Evolutionary conservation across 345 rosid genomes (phyloP).

Genomic region (Mallotus nudiflorus): DNA sequence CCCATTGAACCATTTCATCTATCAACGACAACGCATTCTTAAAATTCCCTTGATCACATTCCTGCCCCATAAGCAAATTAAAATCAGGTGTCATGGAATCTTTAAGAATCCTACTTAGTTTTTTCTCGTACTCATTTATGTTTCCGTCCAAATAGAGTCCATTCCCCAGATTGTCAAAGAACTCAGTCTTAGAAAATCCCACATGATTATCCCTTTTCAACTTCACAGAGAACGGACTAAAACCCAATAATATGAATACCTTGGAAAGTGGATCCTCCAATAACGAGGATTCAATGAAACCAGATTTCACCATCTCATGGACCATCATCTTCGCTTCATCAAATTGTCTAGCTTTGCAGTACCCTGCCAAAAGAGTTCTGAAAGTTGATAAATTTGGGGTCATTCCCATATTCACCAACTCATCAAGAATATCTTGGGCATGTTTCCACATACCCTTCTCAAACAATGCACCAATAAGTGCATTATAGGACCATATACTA

Average conservation of each 20-base stretch:
- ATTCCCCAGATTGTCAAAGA: slow-evolving; percentile 76
- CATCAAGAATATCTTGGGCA: slow-evolving; percentile 48
- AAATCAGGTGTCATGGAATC: slow-evolving; percentile 55
- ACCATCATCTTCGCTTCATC: slow-evolving; percentile 55
- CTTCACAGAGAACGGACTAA: slow-evolving; percentile 55
- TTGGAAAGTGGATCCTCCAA: slow-evolving; percentile 58
- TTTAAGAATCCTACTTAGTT: slow-evolving; percentile 42
- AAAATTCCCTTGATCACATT: slow-evolving; percentile 44
- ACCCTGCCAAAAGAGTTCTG: slow-evolving; percentile 62
- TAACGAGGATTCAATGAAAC: slow-evolving; percentile 46
- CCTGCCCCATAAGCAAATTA: slow-evolving; percentile 43
- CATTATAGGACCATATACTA: slow-evolving; percentile 46
- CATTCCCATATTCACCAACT: slow-evolving; percentile 52
- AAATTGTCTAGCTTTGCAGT: slow-evolving; percentile 70
- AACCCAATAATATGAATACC: slow-evolving; percentile 58
- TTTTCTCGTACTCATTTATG: slow-evolving; percentile 56
- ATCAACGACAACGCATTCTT: slow-evolving; percentile 40
- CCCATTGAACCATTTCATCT: slow-evolving; percentile 66
- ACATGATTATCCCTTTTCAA: slow-evolving; percentile 69
- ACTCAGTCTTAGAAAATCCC: slow-evolving; percentile 57
- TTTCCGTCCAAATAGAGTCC: slow-evolving; percentile 76
- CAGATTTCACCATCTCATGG: slow-evolving; percentile 49
- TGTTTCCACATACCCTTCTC: slow-evolving; percentile 57
- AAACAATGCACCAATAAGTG: slow-evolving; percentile 59
- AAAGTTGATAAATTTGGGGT: slow-evolving; percentile 44